A percentile compares a stretch with the other conserved stretches of the same genome.
Evolutionary conservation across 805 yeast genomes (phyloP).

Genomic region (Candida orba): DNA sequence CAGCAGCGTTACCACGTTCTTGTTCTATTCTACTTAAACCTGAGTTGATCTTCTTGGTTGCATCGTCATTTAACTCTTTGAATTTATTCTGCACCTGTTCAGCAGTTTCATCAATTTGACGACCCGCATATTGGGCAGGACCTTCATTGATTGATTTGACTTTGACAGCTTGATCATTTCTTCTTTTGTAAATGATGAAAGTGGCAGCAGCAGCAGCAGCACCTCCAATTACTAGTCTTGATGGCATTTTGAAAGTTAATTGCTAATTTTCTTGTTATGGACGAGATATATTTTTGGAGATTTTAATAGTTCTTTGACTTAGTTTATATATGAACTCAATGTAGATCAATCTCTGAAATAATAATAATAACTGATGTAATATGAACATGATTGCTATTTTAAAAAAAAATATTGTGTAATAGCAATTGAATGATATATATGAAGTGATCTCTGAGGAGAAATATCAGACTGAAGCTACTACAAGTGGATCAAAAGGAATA

Average conservation of each 20-base stretch:
- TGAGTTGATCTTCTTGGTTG: conserved; percentile 15
- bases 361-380: too few relatives aligned
- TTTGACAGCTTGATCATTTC: not conserved
- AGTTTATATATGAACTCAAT: too few relatives aligned
- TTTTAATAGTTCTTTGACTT: too few relatives aligned
- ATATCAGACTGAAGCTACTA: too few relatives aligned
- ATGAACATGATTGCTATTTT: too few relatives aligned
- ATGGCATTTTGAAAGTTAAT: not conserved
- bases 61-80: conserved; percentile 12
- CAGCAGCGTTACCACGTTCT: conserved; percentile 10
- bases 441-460: too few relatives aligned
- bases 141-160: conserved; percentile 8
- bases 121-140: conserved; percentile 19
- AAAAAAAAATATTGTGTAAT: too few relatives aligned
- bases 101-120: conserved; percentile 21
- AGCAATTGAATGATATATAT: too few relatives aligned
- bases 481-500: too few relatives aligned
- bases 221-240: conserved; percentile 18
- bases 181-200: conserved; percentile 14
- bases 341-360: too few relatives aligned
- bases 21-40: conserved; percentile 10
- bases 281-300: not conserved
- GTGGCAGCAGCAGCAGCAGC: conserved; percentile 21
- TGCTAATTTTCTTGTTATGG: too few relatives aligned
- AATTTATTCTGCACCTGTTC: conserved; percentile 11